phyloP scores from a whole-genome alignment of 2,329 filamentous ascomycete species.

The Kalaharituber pfeilii region DNA sequence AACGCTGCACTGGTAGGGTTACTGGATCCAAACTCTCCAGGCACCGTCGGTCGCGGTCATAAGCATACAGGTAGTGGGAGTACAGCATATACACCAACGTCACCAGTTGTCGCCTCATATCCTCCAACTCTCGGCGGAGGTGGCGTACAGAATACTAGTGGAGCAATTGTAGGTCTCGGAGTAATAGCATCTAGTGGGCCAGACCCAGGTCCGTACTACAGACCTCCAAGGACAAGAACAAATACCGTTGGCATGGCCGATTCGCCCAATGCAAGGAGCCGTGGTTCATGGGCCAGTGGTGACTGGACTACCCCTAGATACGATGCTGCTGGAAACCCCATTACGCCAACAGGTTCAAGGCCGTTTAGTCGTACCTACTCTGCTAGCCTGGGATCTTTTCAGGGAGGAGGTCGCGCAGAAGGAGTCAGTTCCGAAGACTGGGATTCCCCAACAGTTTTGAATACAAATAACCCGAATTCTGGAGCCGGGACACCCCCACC shows the following conservation, averaged over 20 bases:
- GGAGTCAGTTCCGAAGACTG: slow-evolving; percentile 10
- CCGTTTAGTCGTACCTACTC: slow-evolving; percentile 26
- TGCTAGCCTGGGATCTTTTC: slow-evolving; percentile 25
- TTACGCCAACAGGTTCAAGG: slow-evolving; percentile 4
- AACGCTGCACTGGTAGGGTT: neutral
- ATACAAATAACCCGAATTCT: slow-evolving; percentile 36
- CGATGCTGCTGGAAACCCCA: neutral
- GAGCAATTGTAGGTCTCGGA: slow-evolving; percentile 6
- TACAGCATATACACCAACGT: neutral
- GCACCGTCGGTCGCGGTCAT: neutral
- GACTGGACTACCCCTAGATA: slow-evolving; percentile 31
- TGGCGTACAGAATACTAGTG: slow-evolving; percentile 6
- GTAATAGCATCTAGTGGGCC: slow-evolving; percentile 4
- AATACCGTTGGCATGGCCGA: slow-evolving; percentile 15
- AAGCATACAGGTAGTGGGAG: neutral
- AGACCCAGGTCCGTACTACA: neutral
- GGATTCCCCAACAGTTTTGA: slow-evolving; percentile 26
- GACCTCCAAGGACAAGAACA: neutral
- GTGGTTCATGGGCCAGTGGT: slow-evolving; percentile 32
- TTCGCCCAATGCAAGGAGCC: slow-evolving; percentile 29
- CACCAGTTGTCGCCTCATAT: neutral
- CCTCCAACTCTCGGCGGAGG: slow-evolving; percentile 1
- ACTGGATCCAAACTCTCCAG: neutral
- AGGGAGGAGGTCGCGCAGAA: slow-evolving; percentile 27
- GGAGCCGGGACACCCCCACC: slow-evolving; percentile 28